phyloP scores from a whole-genome alignment of 352 stramenopile species.

The Pythium monospermum region DNA sequence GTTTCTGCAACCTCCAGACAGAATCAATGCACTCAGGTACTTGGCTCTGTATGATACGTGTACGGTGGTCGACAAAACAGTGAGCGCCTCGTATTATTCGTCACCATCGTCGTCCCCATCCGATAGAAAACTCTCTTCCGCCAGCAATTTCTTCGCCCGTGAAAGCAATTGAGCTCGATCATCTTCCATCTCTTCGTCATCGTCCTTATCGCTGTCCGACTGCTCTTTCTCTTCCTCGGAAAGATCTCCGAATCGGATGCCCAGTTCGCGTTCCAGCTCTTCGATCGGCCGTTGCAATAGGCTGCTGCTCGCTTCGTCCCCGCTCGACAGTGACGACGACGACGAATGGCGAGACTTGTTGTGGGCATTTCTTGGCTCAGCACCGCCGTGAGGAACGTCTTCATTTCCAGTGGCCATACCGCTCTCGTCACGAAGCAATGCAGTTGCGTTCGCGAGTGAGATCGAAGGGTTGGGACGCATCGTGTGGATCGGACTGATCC shows the following conservation, averaged over 20 bases:
- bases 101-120: conserved; percentile 31
- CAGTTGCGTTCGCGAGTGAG: conserved; percentile 6
- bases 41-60: too few relatives aligned
- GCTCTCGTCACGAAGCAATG: conserved; percentile 9
- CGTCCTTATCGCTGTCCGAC: conserved; percentile 28
- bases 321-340: background rate
- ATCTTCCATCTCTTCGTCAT: conserved; percentile 19
- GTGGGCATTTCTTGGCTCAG: background rate
- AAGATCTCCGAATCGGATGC: conserved; percentile 56
- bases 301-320: conserved; percentile 24
- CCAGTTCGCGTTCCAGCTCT: conserved; percentile 63
- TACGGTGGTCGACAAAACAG: too few relatives aligned
- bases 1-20: too few relatives aligned
- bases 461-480: conserved; percentile 4
- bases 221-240: conserved; percentile 58
- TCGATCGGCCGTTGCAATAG: conserved; percentile 62
- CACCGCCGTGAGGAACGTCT: too few relatives aligned
- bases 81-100: too few relatives aligned
- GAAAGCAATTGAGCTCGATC: conserved; percentile 19
- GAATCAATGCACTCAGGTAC: too few relatives aligned
- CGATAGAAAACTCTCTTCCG: conserved; percentile 18
- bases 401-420: too few relatives aligned
- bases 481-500: conserved; percentile 20
- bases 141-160: conserved; percentile 20
- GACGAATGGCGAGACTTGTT: background rate